Conservation (phyloP, 139 green algal genomes). For the Ulvella scutata region DNA sequence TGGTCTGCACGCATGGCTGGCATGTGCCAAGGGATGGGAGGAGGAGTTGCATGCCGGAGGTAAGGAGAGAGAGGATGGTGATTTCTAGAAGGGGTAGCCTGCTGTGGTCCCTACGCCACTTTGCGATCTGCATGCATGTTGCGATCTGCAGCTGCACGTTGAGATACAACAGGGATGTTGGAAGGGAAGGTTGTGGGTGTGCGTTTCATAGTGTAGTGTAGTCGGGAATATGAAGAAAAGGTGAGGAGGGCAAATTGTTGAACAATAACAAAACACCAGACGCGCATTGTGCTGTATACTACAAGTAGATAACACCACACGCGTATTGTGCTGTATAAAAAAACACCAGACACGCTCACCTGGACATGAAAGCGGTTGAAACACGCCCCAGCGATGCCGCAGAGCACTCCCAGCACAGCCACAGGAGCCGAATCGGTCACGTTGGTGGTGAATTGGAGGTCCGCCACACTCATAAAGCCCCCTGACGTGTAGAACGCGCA, state of each 20-base stretch:
- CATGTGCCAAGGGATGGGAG: not conserved
- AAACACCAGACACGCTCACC: too few species aligned
- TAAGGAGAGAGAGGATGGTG: not conserved
- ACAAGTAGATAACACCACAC: too few species aligned
- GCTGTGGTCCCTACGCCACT: not conserved
- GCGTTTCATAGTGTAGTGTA: too few species aligned
- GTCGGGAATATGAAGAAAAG: too few species aligned
- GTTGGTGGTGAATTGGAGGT: conserved; percentile 3
- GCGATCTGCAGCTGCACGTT: too few species aligned
- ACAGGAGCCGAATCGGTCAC: not conserved
- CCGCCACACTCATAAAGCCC: not conserved
- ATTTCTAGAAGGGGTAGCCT: not conserved
- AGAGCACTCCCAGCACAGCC: conserved; percentile 6
- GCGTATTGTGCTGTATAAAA: too few species aligned
- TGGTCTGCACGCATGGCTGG: not conserved
- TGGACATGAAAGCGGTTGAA: conserved; percentile 6
- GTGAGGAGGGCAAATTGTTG: too few species aligned
- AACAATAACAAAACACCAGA: too few species aligned
- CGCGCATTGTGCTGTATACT: too few species aligned
- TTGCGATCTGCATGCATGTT: not conserved
- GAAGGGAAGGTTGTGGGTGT: too few species aligned
- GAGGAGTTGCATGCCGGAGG: not conserved
- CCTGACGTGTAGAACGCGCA: conserved; percentile 1
- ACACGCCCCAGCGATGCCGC: conserved; percentile 7
- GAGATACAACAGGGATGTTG: too few species aligned